Evolutionary conservation across 768 basidiomycete genomes (phyloP).

Genomic region (Phylloporus arenicola): DNA sequence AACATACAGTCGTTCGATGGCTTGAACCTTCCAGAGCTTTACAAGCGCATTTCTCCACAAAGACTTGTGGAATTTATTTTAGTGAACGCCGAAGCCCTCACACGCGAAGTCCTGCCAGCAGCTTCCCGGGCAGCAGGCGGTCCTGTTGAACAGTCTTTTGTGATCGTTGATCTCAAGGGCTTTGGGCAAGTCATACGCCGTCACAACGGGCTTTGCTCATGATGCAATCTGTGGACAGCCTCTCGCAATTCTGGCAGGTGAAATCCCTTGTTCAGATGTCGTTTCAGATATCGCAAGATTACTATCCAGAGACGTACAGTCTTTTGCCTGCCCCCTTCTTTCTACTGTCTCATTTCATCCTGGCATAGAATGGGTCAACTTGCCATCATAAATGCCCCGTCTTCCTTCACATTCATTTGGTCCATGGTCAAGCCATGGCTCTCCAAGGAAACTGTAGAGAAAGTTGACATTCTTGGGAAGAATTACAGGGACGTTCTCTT

Average conservation of each 20-base stretch:
- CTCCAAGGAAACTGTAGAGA: conserved; percentile 63
- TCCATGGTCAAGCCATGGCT: conserved; percentile 64
- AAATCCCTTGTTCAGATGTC: conserved; percentile 55
- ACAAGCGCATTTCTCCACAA: conserved; percentile 53
- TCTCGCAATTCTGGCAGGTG: conserved; percentile 73
- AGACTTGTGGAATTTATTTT: conserved; percentile 59
- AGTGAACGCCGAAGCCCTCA: conserved; percentile 60
- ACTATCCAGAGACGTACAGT: conserved; percentile 71
- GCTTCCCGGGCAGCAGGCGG: conserved; percentile 51
- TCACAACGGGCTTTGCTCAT: not conserved
- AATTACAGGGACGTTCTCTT: conserved; percentile 55
- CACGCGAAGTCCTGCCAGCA: conserved; percentile 64
- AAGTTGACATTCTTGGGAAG: conserved; percentile 59
- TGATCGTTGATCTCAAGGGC: conserved; percentile 66
- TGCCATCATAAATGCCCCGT: conserved; percentile 65
- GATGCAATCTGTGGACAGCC: conserved; percentile 30
- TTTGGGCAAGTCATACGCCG: conserved; percentile 47
- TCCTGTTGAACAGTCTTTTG: conserved; percentile 47
- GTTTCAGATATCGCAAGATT: conserved; percentile 75
- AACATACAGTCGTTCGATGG: conserved; percentile 62
- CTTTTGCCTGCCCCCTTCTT: not conserved
- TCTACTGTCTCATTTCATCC: not conserved
- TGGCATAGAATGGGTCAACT: conserved; percentile 62
- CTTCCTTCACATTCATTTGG: conserved; percentile 73
- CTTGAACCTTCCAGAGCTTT: conserved; percentile 52